Evolutionary conservation across 768 basidiomycete genomes (phyloP).

Genomic region (Termitomyces sp.): DNA sequence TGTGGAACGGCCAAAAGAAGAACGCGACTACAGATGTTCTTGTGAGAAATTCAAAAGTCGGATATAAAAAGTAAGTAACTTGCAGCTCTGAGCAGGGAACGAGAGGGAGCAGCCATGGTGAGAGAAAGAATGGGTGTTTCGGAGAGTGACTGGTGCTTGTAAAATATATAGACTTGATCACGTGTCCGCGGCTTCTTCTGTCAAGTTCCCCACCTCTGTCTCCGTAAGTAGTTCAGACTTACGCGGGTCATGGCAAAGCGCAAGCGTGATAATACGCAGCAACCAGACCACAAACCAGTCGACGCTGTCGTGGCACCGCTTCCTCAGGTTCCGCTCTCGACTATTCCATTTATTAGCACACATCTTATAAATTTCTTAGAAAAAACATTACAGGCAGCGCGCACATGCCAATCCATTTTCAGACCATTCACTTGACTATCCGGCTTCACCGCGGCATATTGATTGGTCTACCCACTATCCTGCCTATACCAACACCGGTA

Average conservation of each 20-base stretch:
- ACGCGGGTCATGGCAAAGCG: slow-evolving; percentile 24
- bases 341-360: background rate
- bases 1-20: slow-evolving; percentile 35
- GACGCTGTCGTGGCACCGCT: slow-evolving; percentile 22
- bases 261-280: slow-evolving; percentile 21
- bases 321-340: slow-evolving; percentile 40
- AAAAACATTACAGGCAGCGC: slow-evolving; percentile 79
- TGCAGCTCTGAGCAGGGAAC: slow-evolving; percentile 32
- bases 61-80: slow-evolving; percentile 14
- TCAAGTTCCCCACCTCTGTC: background rate
- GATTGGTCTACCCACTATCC: slow-evolving; percentile 88
- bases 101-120: slow-evolving; percentile 37
- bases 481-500: slow-evolving; percentile 47
- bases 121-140: slow-evolving; percentile 5
- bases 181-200: slow-evolving; percentile 19
- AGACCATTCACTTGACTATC: slow-evolving; percentile 86
- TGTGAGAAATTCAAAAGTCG: slow-evolving; percentile 2
- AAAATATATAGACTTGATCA: slow-evolving; percentile 16
- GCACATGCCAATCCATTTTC: slow-evolving; percentile 87
- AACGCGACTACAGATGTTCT: slow-evolving; percentile 37
- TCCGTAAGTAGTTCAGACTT: background rate
- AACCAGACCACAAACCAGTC: slow-evolving; percentile 5
- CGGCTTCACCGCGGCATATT: slow-evolving; percentile 64
- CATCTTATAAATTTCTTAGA: slow-evolving; percentile 34
- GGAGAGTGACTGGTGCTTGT: slow-evolving; percentile 6